phyloP scores from a whole-genome alignment of 345 rosid species.

The Turritis glabra region DNA sequence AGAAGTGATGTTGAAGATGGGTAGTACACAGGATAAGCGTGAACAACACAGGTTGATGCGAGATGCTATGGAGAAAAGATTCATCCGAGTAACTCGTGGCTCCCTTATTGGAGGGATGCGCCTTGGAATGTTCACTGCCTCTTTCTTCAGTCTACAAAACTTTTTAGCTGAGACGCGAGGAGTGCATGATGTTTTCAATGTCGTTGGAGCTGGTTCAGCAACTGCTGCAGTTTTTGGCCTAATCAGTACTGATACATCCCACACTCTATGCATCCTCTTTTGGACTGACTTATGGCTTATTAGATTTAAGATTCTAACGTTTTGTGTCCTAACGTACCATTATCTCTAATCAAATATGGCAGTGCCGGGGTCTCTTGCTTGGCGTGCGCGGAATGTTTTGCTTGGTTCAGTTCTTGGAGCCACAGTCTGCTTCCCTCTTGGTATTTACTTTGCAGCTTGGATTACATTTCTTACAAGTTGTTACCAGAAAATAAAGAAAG shows the following conservation, averaged over 20 bases:
- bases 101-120: constrained; percentile 90
- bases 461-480: neutral
- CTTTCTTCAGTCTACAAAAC: constrained; percentile 71
- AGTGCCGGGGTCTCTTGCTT: constrained; percentile 86
- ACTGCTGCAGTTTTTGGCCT: constrained; percentile 90
- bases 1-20: constrained; percentile 92
- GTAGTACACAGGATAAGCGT: constrained; percentile 89
- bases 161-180: constrained; percentile 80
- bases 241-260: constrained; percentile 52
- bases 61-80: constrained; percentile 96
- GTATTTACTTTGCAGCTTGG: constrained; percentile 42
- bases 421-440: constrained; percentile 72
- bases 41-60: constrained; percentile 86
- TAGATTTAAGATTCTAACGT: neutral
- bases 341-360: constrained; percentile 14
- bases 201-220: constrained; percentile 92
- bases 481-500: neutral
- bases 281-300: neutral
- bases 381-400: constrained; percentile 85
- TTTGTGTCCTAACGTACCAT: constrained; percentile 4
- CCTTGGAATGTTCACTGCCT: constrained; percentile 92
- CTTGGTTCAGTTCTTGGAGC: constrained; percentile 84
- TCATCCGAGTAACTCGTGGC: constrained; percentile 80
- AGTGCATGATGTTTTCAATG: constrained; percentile 75
- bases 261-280: constrained; percentile 3